Evolutionary conservation across 2,329 filamentous ascomycete species (phyloP), one percentile per base, ranked within the genome.

Genomic region (Cytospora paraplurivora): DNA sequence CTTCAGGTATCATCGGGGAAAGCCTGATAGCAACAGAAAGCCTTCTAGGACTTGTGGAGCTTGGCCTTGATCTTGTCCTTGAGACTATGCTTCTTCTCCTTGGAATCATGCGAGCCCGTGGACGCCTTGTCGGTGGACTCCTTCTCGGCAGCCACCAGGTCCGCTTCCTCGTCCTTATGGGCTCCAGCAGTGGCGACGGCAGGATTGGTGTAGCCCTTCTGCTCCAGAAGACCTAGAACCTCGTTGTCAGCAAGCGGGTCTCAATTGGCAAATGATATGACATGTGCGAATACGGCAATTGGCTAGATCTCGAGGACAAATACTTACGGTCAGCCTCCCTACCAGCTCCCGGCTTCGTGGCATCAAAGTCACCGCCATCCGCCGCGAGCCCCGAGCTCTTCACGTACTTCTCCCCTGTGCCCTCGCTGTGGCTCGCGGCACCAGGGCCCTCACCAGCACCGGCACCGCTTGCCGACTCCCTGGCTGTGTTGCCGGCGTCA

Each of bases 61-160:
- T 90, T 90, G 62, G 83, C 82, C 82, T 90, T 91, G 75, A 91
- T 84, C 77, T 88, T 88, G 63, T 87, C 81, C 65, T 81, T 81
- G 49, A 89, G 71, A 67, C 82, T 82, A 53, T 77, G 78, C 75
- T 86, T 85, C 62, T 77, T 76, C 66, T 74, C 71, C 50, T 71
- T 70, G 52, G 62, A 61, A 56, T 72, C 66, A 67, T 55, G 72
- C 67, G 52, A 56, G 51, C 63, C 74, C 69, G 44, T 59, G 58
- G 69, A 70, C 37, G 66, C 59, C 58, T 70, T 62, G 41, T 44
- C 41, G n/a, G 41, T 33, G 37, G 50, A n/a, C 32, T 41, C 27
- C 41, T 62, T 44, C 12, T 67, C 66, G 15, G 65, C 53, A 19
- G 57, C 62, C 27, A 60, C 47, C 33, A 71, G 70, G 56, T 62